phyloP scores from a whole-genome alignment of 768 basidiomycete genomes.

The Coprinopsis cinerea region DNA sequence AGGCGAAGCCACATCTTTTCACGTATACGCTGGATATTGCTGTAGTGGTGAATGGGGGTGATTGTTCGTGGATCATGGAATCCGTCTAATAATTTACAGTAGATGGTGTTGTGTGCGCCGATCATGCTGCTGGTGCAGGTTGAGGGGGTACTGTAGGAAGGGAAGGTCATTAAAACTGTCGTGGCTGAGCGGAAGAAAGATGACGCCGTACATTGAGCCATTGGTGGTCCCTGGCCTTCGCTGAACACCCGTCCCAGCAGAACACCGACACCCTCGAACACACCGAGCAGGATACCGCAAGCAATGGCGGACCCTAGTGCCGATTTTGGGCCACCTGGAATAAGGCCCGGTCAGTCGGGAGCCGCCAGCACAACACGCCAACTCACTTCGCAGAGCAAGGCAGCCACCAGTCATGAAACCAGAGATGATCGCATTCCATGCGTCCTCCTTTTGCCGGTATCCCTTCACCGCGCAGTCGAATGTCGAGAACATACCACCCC shows the following conservation, averaged over 20 bases:
- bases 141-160: conserved; percentile 1
- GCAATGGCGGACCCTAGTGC: conserved; percentile 91
- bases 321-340: conserved; percentile 82
- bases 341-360: conserved; percentile 7
- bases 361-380: conserved; percentile 6
- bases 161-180: background rate
- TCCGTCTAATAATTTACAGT: conserved; percentile 8
- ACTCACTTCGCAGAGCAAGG: conserved; percentile 87
- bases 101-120: background rate
- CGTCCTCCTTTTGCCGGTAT: conserved; percentile 94
- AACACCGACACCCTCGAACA: conserved; percentile 94
- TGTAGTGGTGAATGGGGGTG: conserved; percentile 8
- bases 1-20: conserved; percentile 9
- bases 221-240: conserved; percentile 72
- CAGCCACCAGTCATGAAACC: conserved; percentile 99
- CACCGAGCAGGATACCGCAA: conserved; percentile 93
- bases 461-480: conserved; percentile 99
- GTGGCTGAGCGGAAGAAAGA: background rate
- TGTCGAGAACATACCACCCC: conserved; percentile 98
- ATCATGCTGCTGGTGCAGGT: conserved; percentile 9
- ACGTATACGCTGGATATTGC: background rate
- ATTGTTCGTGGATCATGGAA: conserved; percentile 6
- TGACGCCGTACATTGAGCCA: conserved; percentile 61
- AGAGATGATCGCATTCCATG: conserved; percentile 98
- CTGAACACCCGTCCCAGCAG: conserved; percentile 85